Conservation (phyloP, 805 yeast genomes). For the Maudiozyma pseudohumilis region DNA sequence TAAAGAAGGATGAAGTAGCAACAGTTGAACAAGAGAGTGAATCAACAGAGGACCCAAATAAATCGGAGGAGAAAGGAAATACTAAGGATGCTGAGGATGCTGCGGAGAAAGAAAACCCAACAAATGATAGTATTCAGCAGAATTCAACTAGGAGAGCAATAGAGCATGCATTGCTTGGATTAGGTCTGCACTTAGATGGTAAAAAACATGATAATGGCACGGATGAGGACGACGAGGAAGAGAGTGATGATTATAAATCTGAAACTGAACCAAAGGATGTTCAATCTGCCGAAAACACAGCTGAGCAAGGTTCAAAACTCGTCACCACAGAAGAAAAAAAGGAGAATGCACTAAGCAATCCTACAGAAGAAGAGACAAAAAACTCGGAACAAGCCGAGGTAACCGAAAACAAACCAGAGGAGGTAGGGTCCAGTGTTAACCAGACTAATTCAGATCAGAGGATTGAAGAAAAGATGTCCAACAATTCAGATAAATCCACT, state of each 20-base stretch:
- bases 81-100: background rate
- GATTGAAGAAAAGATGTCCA: no score
- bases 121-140: constrained; percentile 8
- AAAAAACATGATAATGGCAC: background rate
- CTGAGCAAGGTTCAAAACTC: no score
- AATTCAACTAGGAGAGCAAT: constrained; percentile 13
- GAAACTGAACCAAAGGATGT: background rate
- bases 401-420: no score
- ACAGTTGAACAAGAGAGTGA: constrained; percentile 2
- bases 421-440: no score
- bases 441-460: no score
- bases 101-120: constrained; percentile 6
- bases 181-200: constrained; percentile 13
- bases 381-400: no score
- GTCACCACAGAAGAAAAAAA: no score
- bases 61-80: background rate
- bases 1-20: constrained; percentile 8
- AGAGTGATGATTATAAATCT: background rate
- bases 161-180: constrained; percentile 17
- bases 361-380: no score
- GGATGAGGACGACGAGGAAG: constrained; percentile 1
- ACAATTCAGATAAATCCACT: no score
- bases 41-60: background rate
- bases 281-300: background rate
- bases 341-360: no score